These are phyloP conservation scores for Mucor saturninus DNA, from an alignment of 371 early-diverging fungal species.

Conservation along the genomic window DNA sequence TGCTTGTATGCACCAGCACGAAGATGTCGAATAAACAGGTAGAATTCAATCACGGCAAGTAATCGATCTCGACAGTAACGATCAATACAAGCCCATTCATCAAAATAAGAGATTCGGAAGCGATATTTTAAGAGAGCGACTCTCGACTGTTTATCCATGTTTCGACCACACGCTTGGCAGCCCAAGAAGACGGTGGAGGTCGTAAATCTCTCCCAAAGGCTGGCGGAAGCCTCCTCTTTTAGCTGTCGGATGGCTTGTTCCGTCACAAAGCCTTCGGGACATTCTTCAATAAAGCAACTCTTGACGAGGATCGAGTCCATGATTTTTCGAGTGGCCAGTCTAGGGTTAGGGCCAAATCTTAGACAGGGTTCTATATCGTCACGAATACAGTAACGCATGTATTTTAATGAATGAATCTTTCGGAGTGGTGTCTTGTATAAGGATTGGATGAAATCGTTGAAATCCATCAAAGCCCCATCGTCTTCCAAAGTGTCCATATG, in stretches of 20 bases:
- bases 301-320: slow-evolving; percentile 84
- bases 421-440: slow-evolving; percentile 60
- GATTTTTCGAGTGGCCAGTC: slow-evolving; percentile 75
- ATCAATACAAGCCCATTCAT: slow-evolving; percentile 81
- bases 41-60: slow-evolving; percentile 79
- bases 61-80: slow-evolving; percentile 78
- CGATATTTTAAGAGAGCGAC: slow-evolving; percentile 65
- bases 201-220: slow-evolving; percentile 59
- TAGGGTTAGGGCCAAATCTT: slow-evolving; percentile 88
- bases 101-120: slow-evolving; percentile 70
- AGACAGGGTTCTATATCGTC: slow-evolving; percentile 86
- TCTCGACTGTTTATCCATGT: slow-evolving; percentile 26
- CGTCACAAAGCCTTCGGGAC: slow-evolving; percentile 40
- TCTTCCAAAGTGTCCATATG: slow-evolving; percentile 46
- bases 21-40: slow-evolving; percentile 75
- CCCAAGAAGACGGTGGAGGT: slow-evolving; percentile 45
- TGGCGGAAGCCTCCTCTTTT: slow-evolving; percentile 34
- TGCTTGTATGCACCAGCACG: slow-evolving; percentile 73
- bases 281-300: slow-evolving; percentile 74
- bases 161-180: slow-evolving; percentile 50
- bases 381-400: slow-evolving; percentile 70
- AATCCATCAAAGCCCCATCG: slow-evolving; percentile 69
- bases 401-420: slow-evolving; percentile 75
- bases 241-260: slow-evolving; percentile 32
- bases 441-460: slow-evolving; percentile 72